Conservation (phyloP, 1,284 basidiomycete genomes). For the Somion occarium region DNA sequence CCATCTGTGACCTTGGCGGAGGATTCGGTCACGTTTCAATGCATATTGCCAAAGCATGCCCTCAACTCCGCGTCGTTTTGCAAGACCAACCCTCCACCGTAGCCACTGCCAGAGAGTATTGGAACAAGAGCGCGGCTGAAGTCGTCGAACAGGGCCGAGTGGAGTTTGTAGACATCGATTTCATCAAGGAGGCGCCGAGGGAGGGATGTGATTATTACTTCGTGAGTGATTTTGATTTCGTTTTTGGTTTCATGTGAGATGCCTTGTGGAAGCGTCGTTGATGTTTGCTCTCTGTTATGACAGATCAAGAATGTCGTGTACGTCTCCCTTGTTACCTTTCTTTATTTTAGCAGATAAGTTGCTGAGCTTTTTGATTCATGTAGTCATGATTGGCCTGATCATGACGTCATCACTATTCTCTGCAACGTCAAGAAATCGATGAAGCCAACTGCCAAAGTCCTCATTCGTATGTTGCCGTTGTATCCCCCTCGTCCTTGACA, state of each 20-base stretch:
- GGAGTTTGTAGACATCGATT: conserved; percentile 38
- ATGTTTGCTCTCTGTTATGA: too few relatives aligned
- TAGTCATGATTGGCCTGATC: conserved; percentile 27
- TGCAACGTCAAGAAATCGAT: conserved; percentile 19
- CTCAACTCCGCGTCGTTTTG: conserved; percentile 38
- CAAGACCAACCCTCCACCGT: conserved; percentile 43
- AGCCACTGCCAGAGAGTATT: conserved; percentile 30
- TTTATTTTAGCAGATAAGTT: neutral
- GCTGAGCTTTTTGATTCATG: neutral
- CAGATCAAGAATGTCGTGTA: conserved; percentile 1
- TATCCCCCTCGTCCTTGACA: neutral
- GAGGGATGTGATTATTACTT: conserved; percentile 40
- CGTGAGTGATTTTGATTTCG: conserved; percentile 26
- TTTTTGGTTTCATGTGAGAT: neutral
- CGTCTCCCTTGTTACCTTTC: neutral
- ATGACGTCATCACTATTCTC: conserved; percentile 21
- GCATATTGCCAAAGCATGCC: conserved; percentile 34
- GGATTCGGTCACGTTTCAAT: conserved; percentile 40
- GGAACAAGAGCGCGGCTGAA: conserved; percentile 29
- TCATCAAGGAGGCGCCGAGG: conserved; percentile 38
- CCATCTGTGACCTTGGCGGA: conserved; percentile 46
- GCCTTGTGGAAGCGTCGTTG: too few relatives aligned
- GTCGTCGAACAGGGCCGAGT: conserved; percentile 31
- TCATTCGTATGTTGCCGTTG: conserved; percentile 17
- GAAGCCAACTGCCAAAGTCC: conserved; percentile 15